Conservation (phyloP, 2,329 filamentous ascomycete species). For the Fusarium marasasianum region DNA sequence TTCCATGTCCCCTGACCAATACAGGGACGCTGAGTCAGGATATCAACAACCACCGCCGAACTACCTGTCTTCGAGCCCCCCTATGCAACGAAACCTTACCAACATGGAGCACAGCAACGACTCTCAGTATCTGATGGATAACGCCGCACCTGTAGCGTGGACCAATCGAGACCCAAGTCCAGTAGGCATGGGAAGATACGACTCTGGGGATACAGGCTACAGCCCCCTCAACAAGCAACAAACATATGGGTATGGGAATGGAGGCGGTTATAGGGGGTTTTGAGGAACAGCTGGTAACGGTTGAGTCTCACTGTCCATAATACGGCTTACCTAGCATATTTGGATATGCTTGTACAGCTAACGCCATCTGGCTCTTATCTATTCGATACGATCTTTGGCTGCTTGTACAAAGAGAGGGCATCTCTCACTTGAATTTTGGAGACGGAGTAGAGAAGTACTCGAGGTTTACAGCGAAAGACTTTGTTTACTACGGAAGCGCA, state of each 20-base stretch:
- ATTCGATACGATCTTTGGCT: slow-evolving; percentile 1
- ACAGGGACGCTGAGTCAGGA: slow-evolving; percentile 39
- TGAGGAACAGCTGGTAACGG: slow-evolving; percentile 19
- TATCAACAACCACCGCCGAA: slow-evolving; percentile 30
- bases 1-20: slow-evolving; percentile 49
- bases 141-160: slow-evolving; percentile 53
- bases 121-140: slow-evolving; percentile 51
- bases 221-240: slow-evolving; percentile 28
- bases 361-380: slow-evolving; percentile 18
- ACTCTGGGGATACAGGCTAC: slow-evolving; percentile 37
- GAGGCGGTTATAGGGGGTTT: slow-evolving; percentile 41
- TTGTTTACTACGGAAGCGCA: slow-evolving; percentile 44
- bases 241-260: slow-evolving; percentile 37
- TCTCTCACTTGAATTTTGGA: slow-evolving; percentile 27
- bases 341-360: slow-evolving; percentile 22
- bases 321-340: slow-evolving; percentile 8
- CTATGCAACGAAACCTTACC: slow-evolving; percentile 51
- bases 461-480: slow-evolving; percentile 35
- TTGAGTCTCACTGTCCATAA: slow-evolving; percentile 25
- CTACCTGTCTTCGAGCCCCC: slow-evolving; percentile 41
- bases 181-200: slow-evolving; percentile 26
- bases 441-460: slow-evolving; percentile 18
- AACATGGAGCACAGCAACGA: slow-evolving; percentile 48
- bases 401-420: slow-evolving; percentile 22
- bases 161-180: slow-evolving; percentile 38